Conservation (phyloP, 1,284 basidiomycete species). For the Ceratobasidium sp. region DNA sequence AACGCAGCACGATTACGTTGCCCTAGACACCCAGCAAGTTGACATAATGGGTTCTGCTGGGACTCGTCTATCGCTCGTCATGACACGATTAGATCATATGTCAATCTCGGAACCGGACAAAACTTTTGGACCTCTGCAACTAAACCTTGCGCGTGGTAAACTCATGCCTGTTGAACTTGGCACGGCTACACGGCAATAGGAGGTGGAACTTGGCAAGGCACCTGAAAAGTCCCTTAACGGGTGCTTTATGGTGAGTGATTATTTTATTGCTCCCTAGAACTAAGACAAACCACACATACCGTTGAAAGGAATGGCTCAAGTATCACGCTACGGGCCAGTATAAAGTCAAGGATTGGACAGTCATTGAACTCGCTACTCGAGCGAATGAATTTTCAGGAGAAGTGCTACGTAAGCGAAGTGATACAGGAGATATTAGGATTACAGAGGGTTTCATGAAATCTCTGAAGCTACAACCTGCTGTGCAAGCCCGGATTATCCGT, state of each 20-base stretch:
- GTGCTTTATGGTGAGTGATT: slow-evolving; percentile 7
- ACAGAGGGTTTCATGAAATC: background rate
- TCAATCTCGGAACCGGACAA: background rate
- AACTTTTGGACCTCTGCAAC: background rate
- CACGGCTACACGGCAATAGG: background rate
- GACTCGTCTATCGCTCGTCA: background rate
- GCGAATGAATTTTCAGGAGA: background rate
- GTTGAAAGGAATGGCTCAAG: slow-evolving; percentile 10
- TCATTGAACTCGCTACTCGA: background rate
- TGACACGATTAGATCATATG: background rate
- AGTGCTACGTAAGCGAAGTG: background rate
- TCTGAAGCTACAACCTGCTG: background rate
- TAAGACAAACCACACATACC: background rate
- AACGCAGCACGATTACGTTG: background rate
- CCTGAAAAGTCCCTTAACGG: background rate
- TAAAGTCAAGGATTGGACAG: background rate
- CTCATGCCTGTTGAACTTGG: background rate
- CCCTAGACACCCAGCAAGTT: slow-evolving; percentile 4
- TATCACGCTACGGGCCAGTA: background rate
- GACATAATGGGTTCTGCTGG: background rate
- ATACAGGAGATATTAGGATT: background rate
- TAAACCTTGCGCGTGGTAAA: background rate
- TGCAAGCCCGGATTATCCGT: background rate
- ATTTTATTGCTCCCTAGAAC: background rate
- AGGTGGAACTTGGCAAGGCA: background rate